A percentile compares a stretch with the other conserved stretches of the same genome.
Conservation (phyloP, 495 filamentous ascomycete genomes). For the Talaromyces proteolyticus region DNA sequence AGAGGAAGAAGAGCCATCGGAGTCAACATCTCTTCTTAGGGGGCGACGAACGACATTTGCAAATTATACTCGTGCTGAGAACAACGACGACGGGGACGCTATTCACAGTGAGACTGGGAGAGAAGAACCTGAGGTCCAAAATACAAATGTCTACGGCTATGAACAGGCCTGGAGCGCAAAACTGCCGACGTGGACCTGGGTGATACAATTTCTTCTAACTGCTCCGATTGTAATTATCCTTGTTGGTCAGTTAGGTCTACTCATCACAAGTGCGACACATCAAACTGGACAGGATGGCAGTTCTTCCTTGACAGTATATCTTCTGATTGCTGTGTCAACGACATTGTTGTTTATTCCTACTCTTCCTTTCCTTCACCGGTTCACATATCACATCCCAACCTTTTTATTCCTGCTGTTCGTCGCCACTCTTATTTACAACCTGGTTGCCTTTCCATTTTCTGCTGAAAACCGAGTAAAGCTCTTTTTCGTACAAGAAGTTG, state of each 20-base stretch:
- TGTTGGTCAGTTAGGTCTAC: slow-evolving; percentile 64
- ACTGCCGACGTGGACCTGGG: slow-evolving; percentile 79
- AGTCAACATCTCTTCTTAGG: slow-evolving; percentile 75
- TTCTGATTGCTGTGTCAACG: slow-evolving; percentile 59
- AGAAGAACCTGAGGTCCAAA: slow-evolving; percentile 25
- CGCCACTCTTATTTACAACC: slow-evolving; percentile 80
- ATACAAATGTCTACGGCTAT: slow-evolving; percentile 54
- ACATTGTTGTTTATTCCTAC: slow-evolving; percentile 72
- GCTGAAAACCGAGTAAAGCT: slow-evolving; percentile 71
- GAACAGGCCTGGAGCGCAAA: slow-evolving; percentile 83
- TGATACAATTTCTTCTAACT: slow-evolving; percentile 75
- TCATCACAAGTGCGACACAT: slow-evolving; percentile 63
- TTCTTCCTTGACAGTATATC: slow-evolving; percentile 58
- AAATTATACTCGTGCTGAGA: slow-evolving; percentile 47
- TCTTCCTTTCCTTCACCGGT: slow-evolving; percentile 80
- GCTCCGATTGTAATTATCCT: slow-evolving; percentile 73
- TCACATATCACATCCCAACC: slow-evolving; percentile 74
- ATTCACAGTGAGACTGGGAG: slow-evolving; percentile 18
- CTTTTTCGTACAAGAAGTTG: slow-evolving; percentile 77
- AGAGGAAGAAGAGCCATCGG: slow-evolving; percentile 56
- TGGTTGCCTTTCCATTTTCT: slow-evolving; percentile 85
- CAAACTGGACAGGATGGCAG: slow-evolving; percentile 82
- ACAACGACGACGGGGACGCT: slow-evolving; percentile 20
- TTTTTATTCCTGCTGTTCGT: slow-evolving; percentile 68
- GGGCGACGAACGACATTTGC: slow-evolving; percentile 66